A percentile compares a stretch with the other conserved stretches of the same genome.
phyloP scores from a whole-genome alignment of 2,329 filamentous ascomycete species.

The Phoma sp. region DNA sequence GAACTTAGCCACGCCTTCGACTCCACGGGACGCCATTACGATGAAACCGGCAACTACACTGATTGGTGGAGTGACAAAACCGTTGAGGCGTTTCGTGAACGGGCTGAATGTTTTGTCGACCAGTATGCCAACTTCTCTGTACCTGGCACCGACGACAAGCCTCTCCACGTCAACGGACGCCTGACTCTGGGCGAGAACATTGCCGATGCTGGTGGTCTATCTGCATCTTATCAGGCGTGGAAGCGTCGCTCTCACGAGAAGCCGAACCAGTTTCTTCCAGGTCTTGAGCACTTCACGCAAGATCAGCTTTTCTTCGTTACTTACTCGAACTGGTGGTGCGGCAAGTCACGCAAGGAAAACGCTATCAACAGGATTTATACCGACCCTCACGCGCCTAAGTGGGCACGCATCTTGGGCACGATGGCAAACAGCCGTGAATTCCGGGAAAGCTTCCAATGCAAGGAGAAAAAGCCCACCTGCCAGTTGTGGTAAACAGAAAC shows the following conservation, averaged over 20 bases:
- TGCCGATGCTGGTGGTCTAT: slow-evolving; percentile 71
- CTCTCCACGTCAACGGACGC: slow-evolving; percentile 67
- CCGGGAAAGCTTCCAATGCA: slow-evolving; percentile 70
- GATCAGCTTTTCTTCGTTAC: slow-evolving; percentile 74
- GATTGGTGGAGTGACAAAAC: slow-evolving; percentile 72
- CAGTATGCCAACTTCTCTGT: slow-evolving; percentile 70
- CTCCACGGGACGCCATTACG: slow-evolving; percentile 68
- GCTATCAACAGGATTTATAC: slow-evolving; percentile 65
- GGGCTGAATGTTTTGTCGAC: slow-evolving; percentile 70
- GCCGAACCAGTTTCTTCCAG: slow-evolving; percentile 58
- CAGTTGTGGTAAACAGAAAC: slow-evolving; percentile 67
- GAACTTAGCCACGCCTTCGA: slow-evolving; percentile 76
- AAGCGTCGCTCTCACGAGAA: slow-evolving; percentile 61
- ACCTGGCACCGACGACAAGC: slow-evolving; percentile 61
- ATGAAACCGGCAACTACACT: slow-evolving; percentile 68
- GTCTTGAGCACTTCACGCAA: slow-evolving; percentile 66
- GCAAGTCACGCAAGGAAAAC: slow-evolving; percentile 65
- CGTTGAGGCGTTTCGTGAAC: slow-evolving; percentile 63
- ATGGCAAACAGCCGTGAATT: slow-evolving; percentile 73
- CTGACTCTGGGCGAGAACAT: slow-evolving; percentile 74
- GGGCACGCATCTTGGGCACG: slow-evolving; percentile 64
- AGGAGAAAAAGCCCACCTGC: slow-evolving; percentile 69
- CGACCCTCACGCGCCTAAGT: slow-evolving; percentile 70
- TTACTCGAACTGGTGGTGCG: slow-evolving; percentile 71
- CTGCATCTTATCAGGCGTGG: slow-evolving; percentile 70